Evolutionary conservation across 129 eudicot genomes (phyloP), one percentile per base, ranked within the genome.

Genomic region (Kitagawia praeruptora): DNA sequence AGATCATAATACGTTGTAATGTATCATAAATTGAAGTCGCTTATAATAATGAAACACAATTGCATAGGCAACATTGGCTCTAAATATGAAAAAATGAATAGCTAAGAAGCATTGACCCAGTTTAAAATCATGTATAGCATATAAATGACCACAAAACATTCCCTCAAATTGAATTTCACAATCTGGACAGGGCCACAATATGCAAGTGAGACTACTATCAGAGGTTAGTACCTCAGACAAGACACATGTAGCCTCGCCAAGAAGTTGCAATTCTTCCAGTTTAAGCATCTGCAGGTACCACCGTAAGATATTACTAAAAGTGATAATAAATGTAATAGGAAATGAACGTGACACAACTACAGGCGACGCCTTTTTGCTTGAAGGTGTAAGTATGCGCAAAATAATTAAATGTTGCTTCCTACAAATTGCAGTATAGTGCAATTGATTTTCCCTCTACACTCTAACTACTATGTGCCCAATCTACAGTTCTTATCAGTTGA

Each of bases 261-360:
- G 90, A 84, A 88, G 79, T 71, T 94, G 96, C 80, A 91, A 93
- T 76, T 94, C 98, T 5, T 94, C 98, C 89, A 94, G 87, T 84
- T 89, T 91, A 86, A 93, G 88, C 92, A 86, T 82, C 98, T 93
- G 87, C 70, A 82, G 47, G 69, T 48, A 54, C 40, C 76, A 48
- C 16, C 23, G 8, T 67, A 63, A 25, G 5, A 38, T 58, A 40
- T 63, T 2, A 13, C 7, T 18, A 38, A 70, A 34, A 70, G 12
- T 4, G 46, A 19, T 16, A 71, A 40, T 0, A 19, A 40, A 39
- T n/a, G n/a, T 13, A 21, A 64, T n/a, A 44, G 25, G 69, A 46
- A 64, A 38, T 28, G n/a, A 70, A 70, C 27, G 23, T 67, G 15
- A 11, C 19, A 67, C 39, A 71, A 38, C 54, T 39, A 42, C 18